Percentiles rank a stretch among this genome's conserved stretches.
Evolutionary conservation across 352 stramenopile genomes (phyloP).

Genomic region (Ophiocytium majus): DNA sequence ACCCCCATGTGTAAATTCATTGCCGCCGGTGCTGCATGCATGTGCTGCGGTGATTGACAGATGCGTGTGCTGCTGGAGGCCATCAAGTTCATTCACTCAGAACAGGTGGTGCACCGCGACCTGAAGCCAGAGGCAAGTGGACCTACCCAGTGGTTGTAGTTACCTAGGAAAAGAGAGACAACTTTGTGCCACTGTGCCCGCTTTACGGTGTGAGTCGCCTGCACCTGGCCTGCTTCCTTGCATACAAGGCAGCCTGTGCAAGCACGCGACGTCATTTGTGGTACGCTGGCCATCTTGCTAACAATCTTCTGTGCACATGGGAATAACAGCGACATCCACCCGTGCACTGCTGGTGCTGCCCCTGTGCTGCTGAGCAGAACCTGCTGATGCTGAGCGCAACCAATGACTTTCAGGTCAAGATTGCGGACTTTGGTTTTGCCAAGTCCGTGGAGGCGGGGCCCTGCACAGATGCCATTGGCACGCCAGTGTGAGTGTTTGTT

Average conservation of each 20-base stretch:
- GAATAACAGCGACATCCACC: not conserved
- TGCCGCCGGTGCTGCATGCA: too few species aligned
- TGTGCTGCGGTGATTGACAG: not conserved
- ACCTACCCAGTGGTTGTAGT: not conserved
- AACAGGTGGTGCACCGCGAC: slow-evolving; percentile 62
- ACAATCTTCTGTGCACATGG: not conserved
- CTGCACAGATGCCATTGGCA: slow-evolving; percentile 86
- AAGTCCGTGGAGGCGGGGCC: slow-evolving; percentile 65
- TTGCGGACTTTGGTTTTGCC: slow-evolving; percentile 87
- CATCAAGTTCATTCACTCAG: slow-evolving; percentile 80
- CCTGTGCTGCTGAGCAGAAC: slow-evolving; percentile 60
- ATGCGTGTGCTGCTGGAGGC: slow-evolving; percentile 66
- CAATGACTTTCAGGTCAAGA: slow-evolving; percentile 80
- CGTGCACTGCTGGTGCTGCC: not conserved
- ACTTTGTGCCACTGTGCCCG: not conserved
- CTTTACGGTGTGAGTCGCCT: not conserved
- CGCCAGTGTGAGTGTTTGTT: slow-evolving; percentile 70
- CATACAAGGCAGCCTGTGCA: not conserved
- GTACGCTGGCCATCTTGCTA: not conserved
- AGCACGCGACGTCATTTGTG: not conserved
- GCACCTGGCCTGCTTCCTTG: not conserved
- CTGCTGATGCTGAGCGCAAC: slow-evolving; percentile 69
- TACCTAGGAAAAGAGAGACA: too few species aligned
- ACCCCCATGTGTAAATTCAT: too few species aligned
- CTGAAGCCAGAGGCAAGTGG: slow-evolving; percentile 41